Base-by-base conservation (phyloP, 1,284 basidiomycete species). In the Testicularia cyperi region DNA sequence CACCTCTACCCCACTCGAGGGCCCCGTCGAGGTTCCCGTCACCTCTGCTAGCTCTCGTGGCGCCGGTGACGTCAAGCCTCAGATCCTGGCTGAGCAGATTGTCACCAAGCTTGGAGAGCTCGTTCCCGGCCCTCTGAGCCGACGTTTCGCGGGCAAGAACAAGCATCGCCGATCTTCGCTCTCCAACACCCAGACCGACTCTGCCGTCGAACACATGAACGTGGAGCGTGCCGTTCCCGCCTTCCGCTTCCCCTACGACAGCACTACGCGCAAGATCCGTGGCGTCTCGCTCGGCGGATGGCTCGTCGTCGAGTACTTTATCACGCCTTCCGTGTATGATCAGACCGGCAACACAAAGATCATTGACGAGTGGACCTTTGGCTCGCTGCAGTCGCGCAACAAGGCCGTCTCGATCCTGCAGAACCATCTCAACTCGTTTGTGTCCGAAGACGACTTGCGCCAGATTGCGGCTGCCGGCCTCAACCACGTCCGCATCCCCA, bases 321-420 rank as follows among this genome's bases (percentile, higher is more conserved):
- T 75, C 34, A 63, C 71, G 10, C 72, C 72, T 4, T 43, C 41
- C 15, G 22, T 75, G n/a, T 96, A 92, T 39, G 48, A 48, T 23
- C 29, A 52, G 22, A 58, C 65, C 18, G 62, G 61, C 29, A 71
- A 74, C 38, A n/a, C 54, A 16, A 45, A 65, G 12, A 69, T 75
- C 22, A 53, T 91, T 44, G 90, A 92, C 75, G 89, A 95, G 78
- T 95, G 83, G 80, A 94, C 92, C 0, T 92, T 88, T 64, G 82
- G 85, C 31, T 81, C 84, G 67, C 82, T 81, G 54, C 53, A 54
- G 27, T 85, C 88, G 62, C 75, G 81, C 65, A 69, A 80, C 42
- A 40, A 64, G 40, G 68, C 71, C 12, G 62, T 35, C 3, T 9
- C 20, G n/a, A 56, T 61, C 33, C 30, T 69, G 28, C 60, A 65